phyloP scores from a whole-genome alignment of 768 basidiomycete species.

The Pisolithus albus region DNA sequence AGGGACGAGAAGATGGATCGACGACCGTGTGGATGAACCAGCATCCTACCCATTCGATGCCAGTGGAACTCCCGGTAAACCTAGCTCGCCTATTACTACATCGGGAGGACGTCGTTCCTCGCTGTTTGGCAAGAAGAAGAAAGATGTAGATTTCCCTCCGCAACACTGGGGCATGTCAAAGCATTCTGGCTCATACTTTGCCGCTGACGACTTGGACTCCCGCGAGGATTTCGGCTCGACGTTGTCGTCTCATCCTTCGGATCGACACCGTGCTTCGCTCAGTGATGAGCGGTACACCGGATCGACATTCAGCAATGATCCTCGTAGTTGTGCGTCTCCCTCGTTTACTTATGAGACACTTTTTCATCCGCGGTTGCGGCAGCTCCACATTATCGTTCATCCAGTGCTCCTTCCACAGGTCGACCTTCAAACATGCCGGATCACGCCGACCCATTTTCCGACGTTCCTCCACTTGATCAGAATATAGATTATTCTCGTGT shows the following conservation, averaged over 20 bases:
- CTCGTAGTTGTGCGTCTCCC: conserved; percentile 30
- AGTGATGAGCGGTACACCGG: conserved; percentile 4
- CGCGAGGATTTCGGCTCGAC: conserved; percentile 19
- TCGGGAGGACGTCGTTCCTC: conserved; percentile 22
- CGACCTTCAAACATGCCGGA: conserved; percentile 5
- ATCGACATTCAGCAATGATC: conserved; percentile 7
- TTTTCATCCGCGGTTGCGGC: conserved; percentile 26
- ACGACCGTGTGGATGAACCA: conserved; percentile 38
- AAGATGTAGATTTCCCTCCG: conserved; percentile 52
- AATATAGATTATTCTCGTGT: conserved; percentile 7
- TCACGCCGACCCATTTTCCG: conserved; percentile 25
- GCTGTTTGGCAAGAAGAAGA: conserved; percentile 42
- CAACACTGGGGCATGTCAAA: conserved; percentile 49
- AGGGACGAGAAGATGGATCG: conserved; percentile 60
- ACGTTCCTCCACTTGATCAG: conserved; percentile 17
- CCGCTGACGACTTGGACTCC: conserved; percentile 18
- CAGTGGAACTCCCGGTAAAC: conserved; percentile 5
- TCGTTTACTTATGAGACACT: conserved; percentile 31
- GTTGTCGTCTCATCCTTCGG: conserved; percentile 14
- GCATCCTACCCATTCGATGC: conserved; percentile 48
- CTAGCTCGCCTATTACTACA: conserved; percentile 31
- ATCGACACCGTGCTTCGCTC: conserved; percentile 14
- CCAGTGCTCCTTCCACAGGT: conserved; percentile 23
- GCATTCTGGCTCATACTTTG: conserved; percentile 53
- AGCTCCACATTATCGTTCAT: conserved; percentile 28